phyloP scores from a whole-genome alignment of 2,329 filamentous ascomycete species.

The Nemania diffusa region DNA sequence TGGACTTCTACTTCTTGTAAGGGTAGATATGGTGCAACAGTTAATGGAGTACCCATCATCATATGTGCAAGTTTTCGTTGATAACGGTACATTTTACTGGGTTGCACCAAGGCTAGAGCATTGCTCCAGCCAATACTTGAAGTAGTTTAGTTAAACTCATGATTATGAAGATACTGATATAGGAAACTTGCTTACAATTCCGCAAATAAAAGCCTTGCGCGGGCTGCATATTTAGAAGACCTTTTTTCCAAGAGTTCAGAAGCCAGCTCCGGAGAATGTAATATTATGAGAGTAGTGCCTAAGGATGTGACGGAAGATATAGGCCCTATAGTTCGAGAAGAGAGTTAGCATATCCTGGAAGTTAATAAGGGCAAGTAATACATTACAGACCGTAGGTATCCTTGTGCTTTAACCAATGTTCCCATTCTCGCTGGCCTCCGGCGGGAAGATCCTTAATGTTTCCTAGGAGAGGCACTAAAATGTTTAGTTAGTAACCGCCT shows the following conservation, averaged over 20 bases:
- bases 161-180: not conserved
- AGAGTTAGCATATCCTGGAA: not conserved
- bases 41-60: conserved; percentile 46
- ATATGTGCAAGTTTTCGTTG: conserved; percentile 46
- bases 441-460: conserved; percentile 61
- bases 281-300: conserved; percentile 54
- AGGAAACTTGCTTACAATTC: conserved; percentile 32
- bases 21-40: conserved; percentile 27
- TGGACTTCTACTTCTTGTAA: conserved; percentile 34
- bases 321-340: conserved; percentile 39
- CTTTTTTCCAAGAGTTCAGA: conserved; percentile 52
- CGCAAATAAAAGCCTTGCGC: conserved; percentile 46
- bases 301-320: conserved; percentile 55
- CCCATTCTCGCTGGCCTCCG: conserved; percentile 49
- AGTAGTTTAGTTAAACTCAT: not conserved
- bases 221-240: conserved; percentile 49
- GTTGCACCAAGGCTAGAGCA: conserved; percentile 39
- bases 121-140: conserved; percentile 40
- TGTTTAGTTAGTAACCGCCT: conserved; percentile 25
- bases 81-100: conserved; percentile 40
- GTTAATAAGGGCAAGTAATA: not conserved
- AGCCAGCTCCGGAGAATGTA: conserved; percentile 52
- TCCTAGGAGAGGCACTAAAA: conserved; percentile 56
- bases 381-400: conserved; percentile 46
- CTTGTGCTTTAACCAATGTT: conserved; percentile 56